Percentiles rank a stretch among this genome's conserved stretches.
Conservation (phyloP, 108 stramenopile species). For the Cyclotella cryptica region DNA sequence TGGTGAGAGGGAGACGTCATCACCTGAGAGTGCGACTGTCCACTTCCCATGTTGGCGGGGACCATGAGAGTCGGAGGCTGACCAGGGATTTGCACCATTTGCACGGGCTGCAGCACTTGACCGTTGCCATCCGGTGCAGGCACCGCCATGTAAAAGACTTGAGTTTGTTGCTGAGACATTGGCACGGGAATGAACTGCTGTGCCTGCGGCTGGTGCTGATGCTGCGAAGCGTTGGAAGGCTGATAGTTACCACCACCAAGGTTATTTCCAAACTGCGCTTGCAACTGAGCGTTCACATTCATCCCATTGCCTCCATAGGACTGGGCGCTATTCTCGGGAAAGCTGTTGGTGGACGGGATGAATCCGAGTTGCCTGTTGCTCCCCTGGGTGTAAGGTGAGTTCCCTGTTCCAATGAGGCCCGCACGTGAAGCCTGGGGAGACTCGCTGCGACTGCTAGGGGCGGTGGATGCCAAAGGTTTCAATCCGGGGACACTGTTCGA, state of each 20-base stretch:
- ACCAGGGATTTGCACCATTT: constrained; percentile 56
- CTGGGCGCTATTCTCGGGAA: constrained; percentile 9
- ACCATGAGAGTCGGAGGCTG: constrained; percentile 46
- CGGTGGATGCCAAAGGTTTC: constrained; percentile 47
- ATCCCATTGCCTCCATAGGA: constrained; percentile 4
- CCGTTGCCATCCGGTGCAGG: constrained; percentile 88
- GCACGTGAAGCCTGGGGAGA: constrained; percentile 25
- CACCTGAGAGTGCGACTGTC: constrained; percentile 15
- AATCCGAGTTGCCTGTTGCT: not conserved
- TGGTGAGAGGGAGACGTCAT: constrained; percentile 26
- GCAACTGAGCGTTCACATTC: constrained; percentile 9
- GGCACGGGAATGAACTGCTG: constrained; percentile 41
- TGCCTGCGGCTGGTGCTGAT: constrained; percentile 51
- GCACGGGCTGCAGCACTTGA: constrained; percentile 77
- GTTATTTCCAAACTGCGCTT: constrained; percentile 10
- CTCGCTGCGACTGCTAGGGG: constrained; percentile 54
- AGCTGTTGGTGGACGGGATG: constrained; percentile 11
- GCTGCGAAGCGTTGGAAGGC: constrained; percentile 5
- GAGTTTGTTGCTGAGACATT: constrained; percentile 45
- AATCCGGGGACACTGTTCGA: constrained; percentile 1
- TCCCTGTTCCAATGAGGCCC: constrained; percentile 8
- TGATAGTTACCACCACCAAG: constrained; percentile 17
- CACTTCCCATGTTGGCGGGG: constrained; percentile 31
- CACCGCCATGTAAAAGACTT: constrained; percentile 92
- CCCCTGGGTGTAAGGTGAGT: constrained; percentile 20